Percentiles rank a stretch among this genome's conserved stretches.
Conservation (phyloP, 2,329 filamentous ascomycete species). For the Epichloe sp. region DNA sequence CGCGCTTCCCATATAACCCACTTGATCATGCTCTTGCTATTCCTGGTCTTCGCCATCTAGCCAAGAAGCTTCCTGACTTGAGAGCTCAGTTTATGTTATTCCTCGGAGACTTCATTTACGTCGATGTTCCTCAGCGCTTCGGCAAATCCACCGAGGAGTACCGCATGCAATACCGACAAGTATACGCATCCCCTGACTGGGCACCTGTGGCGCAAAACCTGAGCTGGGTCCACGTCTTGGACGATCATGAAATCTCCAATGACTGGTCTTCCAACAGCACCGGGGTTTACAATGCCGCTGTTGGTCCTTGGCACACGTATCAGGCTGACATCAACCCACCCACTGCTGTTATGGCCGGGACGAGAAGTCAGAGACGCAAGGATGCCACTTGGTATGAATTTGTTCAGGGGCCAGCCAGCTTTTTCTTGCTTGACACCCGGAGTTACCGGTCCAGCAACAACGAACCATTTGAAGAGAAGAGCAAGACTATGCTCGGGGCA, state of each 20-base stretch:
- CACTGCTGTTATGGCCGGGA: slow-evolving; percentile 36
- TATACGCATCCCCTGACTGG: slow-evolving; percentile 96
- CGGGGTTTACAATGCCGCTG: slow-evolving; percentile 40
- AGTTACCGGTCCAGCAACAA: slow-evolving; percentile 64
- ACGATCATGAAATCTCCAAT: slow-evolving; percentile 93
- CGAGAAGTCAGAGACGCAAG: slow-evolving; percentile 21
- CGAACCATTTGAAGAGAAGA: slow-evolving; percentile 42
- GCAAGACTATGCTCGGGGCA: slow-evolving; percentile 78
- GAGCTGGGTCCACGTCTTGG: slow-evolving; percentile 95
- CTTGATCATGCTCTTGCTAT: slow-evolving; percentile 73
- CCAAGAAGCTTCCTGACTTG: slow-evolving; percentile 56
- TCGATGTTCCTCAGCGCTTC: slow-evolving; percentile 74
- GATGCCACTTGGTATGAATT: slow-evolving; percentile 81
- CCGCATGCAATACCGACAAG: slow-evolving; percentile 79
- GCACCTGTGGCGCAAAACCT: slow-evolving; percentile 57
- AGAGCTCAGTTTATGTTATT: slow-evolving; percentile 70
- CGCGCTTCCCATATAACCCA: slow-evolving; percentile 78
- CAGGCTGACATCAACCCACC: slow-evolving; percentile 80
- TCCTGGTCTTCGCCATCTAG: slow-evolving; percentile 65
- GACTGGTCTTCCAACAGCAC: slow-evolving; percentile 60
- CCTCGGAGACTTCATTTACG: slow-evolving; percentile 79
- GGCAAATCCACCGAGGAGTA: slow-evolving; percentile 64
- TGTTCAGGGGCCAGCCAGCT: slow-evolving; percentile 76
- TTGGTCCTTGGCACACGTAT: slow-evolving; percentile 78
- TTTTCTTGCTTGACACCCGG: slow-evolving; percentile 90